These are phyloP conservation scores for Cercospora berteroae DNA, from an alignment of 2,329 filamentous ascomycete genomes.

Conservation along the genomic window DNA sequence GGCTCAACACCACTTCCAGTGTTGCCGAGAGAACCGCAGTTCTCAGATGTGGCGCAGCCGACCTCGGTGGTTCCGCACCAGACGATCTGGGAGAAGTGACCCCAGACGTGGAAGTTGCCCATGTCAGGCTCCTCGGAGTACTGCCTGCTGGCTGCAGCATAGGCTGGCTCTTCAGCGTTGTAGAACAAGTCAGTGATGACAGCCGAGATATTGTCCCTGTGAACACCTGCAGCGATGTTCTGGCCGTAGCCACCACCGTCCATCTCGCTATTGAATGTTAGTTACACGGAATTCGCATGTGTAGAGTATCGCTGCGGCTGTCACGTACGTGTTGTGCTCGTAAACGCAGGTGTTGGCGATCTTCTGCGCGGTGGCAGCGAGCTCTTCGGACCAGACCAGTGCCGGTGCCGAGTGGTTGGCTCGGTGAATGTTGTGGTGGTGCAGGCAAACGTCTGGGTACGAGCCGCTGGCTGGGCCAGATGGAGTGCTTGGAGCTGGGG, in stretches of 20 bases:
- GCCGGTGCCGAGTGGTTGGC: conserved; percentile 70
- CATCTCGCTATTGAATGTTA: conserved; percentile 49
- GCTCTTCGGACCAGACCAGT: conserved; percentile 63
- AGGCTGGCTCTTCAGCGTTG: conserved; percentile 69
- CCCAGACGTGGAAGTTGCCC: conserved; percentile 63
- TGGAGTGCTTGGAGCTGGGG: conserved; percentile 7
- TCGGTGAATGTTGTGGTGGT: conserved; percentile 85
- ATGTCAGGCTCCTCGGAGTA: conserved; percentile 52
- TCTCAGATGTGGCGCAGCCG: conserved; percentile 62
- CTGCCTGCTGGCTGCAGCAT: conserved; percentile 35
- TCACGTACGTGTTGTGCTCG: conserved; percentile 69
- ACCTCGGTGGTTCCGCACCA: conserved; percentile 63
- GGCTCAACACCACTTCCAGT: conserved; percentile 46
- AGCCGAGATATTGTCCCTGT: conserved; percentile 57
- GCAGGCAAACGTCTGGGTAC: conserved; percentile 50
- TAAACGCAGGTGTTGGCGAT: conserved; percentile 69
- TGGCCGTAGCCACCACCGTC: conserved; percentile 74
- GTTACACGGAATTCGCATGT: conserved; percentile 9
- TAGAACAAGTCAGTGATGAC: conserved; percentile 85
- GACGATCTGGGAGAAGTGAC: conserved; percentile 74
- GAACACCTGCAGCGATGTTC: conserved; percentile 75
- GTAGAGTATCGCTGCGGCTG: no score
- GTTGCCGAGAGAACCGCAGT: conserved; percentile 53
- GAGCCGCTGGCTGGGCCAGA: conserved; percentile 21
- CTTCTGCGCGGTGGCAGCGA: conserved; percentile 62